phyloP scores from a whole-genome alignment of 257 asterid species.

The Avicennia marina region DNA sequence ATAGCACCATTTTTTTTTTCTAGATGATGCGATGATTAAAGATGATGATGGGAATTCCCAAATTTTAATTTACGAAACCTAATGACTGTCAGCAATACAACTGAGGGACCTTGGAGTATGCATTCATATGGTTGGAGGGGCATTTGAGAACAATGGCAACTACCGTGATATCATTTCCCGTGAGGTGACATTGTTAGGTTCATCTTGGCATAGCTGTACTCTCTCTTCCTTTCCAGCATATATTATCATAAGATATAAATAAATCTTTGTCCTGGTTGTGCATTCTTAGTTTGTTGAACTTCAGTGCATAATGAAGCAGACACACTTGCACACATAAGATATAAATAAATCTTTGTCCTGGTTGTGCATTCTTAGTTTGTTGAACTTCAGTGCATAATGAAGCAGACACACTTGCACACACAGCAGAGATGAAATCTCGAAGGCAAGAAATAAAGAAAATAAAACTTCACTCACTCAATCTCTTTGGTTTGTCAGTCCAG shows the following conservation, averaged over 20 bases:
- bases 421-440: background rate
- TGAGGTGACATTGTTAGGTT: background rate
- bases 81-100: background rate
- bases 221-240: background rate
- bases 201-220: background rate
- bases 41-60: background rate
- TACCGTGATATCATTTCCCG: too few species aligned
- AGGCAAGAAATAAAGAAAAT: background rate
- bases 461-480: slow-evolving; percentile 33
- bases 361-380: too few species aligned
- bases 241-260: background rate
- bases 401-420: too few species aligned
- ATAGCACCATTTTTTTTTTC: background rate
- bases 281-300: too few species aligned
- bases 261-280: too few species aligned
- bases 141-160: too few species aligned
- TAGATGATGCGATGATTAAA: background rate
- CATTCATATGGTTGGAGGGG: too few species aligned
- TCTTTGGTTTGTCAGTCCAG: slow-evolving; percentile 28
- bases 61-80: background rate
- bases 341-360: too few species aligned
- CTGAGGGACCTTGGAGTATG: too few species aligned
- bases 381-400: background rate
- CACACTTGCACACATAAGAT: too few species aligned
- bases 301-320: background rate